Conservation (phyloP, 768 basidiomycete genomes). For the Hebeloma cylindrosporum region DNA sequence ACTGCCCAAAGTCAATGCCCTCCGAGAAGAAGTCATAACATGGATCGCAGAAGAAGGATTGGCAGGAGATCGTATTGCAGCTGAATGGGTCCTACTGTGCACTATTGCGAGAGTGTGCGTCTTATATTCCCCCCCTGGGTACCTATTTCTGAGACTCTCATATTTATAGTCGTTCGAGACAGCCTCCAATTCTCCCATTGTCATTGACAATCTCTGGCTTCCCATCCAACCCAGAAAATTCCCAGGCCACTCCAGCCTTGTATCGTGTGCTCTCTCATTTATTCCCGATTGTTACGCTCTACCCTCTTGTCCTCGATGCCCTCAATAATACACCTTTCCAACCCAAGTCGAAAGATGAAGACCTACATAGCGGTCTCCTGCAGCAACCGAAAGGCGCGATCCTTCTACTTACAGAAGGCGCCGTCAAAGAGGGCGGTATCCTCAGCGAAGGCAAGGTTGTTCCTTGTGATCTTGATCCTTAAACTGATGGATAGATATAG, state of each 20-base stretch:
- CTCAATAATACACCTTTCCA: slow-evolving; percentile 59
- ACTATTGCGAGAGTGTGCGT: slow-evolving; percentile 65
- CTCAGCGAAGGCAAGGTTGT: slow-evolving; percentile 44
- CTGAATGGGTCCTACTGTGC: slow-evolving; percentile 73
- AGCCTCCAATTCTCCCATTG: slow-evolving; percentile 65
- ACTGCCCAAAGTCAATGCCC: slow-evolving; percentile 16
- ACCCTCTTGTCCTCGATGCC: slow-evolving; percentile 62
- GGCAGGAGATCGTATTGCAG: slow-evolving; percentile 64
- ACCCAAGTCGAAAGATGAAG: slow-evolving; percentile 72
- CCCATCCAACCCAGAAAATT: slow-evolving; percentile 41
- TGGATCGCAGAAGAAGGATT: slow-evolving; percentile 77
- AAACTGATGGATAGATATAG: slow-evolving; percentile 30
- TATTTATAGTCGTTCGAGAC: slow-evolving; percentile 58
- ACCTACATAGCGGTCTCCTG: slow-evolving; percentile 68
- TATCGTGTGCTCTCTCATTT: slow-evolving; percentile 54
- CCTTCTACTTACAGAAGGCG: slow-evolving; percentile 64
- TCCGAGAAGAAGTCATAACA: slow-evolving; percentile 55
- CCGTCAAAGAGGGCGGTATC: slow-evolving; percentile 67
- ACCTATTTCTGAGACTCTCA: not conserved
- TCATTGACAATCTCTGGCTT: slow-evolving; percentile 65
- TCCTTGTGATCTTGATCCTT: not conserved
- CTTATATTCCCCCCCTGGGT: not conserved
- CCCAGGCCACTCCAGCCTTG: slow-evolving; percentile 44
- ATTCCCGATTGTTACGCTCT: slow-evolving; percentile 51
- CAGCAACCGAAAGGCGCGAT: slow-evolving; percentile 66